These are phyloP conservation scores for Penicillium sp. DNA, from an alignment of 2,329 filamentous ascomycete species.

Conservation along the genomic window DNA sequence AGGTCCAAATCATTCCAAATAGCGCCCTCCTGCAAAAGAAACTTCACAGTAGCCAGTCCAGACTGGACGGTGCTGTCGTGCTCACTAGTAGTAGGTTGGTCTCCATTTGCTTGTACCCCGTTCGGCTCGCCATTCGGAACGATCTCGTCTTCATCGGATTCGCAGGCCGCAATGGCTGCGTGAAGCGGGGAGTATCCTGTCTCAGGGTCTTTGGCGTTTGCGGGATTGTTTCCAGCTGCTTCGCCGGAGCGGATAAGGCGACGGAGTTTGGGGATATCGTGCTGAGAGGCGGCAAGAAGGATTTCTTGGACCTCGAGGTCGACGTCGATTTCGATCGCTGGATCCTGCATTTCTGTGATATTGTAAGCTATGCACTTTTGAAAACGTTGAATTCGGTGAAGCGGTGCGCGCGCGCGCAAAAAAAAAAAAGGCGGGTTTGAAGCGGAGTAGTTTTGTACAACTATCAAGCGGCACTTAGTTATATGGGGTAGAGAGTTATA, in stretches of 20 bases:
- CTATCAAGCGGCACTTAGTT: background rate
- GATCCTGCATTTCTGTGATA: conserved; percentile 30
- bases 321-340: conserved; percentile 35
- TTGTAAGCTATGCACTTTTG: background rate
- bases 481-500: background rate
- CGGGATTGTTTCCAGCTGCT: conserved; percentile 59
- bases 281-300: conserved; percentile 68
- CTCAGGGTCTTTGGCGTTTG: conserved; percentile 78
- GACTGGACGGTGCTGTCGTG: conserved; percentile 54
- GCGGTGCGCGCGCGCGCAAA: background rate
- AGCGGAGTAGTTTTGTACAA: background rate
- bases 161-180: conserved; percentile 81
- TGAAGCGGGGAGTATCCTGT: conserved; percentile 89
- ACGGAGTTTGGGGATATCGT: conserved; percentile 71
- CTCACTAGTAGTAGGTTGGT: conserved; percentile 7
- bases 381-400: background rate
- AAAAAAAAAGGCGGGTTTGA: background rate
- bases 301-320: conserved; percentile 60
- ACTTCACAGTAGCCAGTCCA: conserved; percentile 70
- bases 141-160: conserved; percentile 41
- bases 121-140: conserved; percentile 31
- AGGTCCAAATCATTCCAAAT: conserved; percentile 97
- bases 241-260: conserved; percentile 66
- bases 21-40: conserved; percentile 83
- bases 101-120: conserved; percentile 20